Evolutionary conservation across 495 filamentous ascomycete genomes (phyloP), one percentile per base, ranked within the genome.

Genomic region (Talaromyces thailandensis): DNA sequence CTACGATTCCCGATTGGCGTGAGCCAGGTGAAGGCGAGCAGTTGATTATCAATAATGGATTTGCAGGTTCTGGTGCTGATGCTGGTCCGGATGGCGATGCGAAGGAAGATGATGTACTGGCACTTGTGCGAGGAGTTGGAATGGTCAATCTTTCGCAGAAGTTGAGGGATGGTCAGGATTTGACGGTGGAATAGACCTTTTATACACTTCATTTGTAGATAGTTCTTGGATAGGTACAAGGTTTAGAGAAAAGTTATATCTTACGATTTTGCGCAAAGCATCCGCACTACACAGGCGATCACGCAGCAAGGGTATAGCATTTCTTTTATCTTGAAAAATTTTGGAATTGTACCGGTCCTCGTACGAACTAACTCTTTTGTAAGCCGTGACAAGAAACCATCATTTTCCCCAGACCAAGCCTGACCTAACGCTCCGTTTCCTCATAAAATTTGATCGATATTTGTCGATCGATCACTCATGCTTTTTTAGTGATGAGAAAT

Each of bases 1-100:
- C 72, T 1, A 76, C 82, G 43, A 82, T 85, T 9, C 75, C 76
- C 0, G 71, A 73, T 28, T 80, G 77, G 77, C 68, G 66, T 28
- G 64, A 68, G 60, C 75, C 65, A 7, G 63, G 69, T 5, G 71
- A 72, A 23, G 68, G 65, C 0, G 73, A 78, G 58, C 74, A 78
- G 63, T 61, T 69, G 35, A 64, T 80, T 7, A 65, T 73, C 61
- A 75, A 76, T 0, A 64, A 74, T 60, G 76, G 76, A 24, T 68
- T 68, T 60, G 62, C 64, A 3, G 48, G 35, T 40, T 35, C 18
- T 18, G 48, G 51, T 56, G 67, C 61, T 28, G 64, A 64, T 40
- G 56, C 25, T 52, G 52, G 53, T 18, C 50, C 2, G 16, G 32
- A 56, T 25, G 45, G 48, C 14, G 45, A 60, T 3, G 51, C 31